phyloP scores from a whole-genome alignment of 139 green algal genomes.

The Yamagishiella unicocca region DNA sequence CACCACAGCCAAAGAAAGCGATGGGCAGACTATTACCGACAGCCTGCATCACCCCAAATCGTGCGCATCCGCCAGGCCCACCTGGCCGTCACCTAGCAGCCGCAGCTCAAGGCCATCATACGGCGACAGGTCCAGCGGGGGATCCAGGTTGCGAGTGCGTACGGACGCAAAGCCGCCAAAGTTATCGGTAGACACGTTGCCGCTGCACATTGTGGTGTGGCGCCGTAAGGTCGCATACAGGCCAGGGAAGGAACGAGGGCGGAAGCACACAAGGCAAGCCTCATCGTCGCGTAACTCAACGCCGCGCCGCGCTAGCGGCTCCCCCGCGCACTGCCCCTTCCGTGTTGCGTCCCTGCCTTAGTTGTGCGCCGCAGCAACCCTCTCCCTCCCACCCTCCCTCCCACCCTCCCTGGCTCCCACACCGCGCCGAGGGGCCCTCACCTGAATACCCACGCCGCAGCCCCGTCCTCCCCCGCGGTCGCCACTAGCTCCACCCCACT shows the following conservation, averaged over 20 bases:
- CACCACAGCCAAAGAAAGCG: too few relatives aligned
- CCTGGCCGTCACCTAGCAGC: conserved; percentile 49
- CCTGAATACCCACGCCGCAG: conserved; percentile 73
- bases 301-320: too few relatives aligned
- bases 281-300: too few relatives aligned
- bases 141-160: conserved; percentile 87
- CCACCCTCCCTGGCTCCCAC: neutral
- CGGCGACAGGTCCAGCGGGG: conserved; percentile 79
- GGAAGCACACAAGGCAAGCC: too few relatives aligned
- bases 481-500: conserved; percentile 58
- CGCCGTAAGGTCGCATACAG: too few relatives aligned
- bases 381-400: neutral
- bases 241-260: too few relatives aligned
- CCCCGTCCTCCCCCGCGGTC: conserved; percentile 75
- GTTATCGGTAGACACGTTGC: conserved; percentile 87
- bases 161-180: conserved; percentile 93
- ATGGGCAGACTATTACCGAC: too few relatives aligned
- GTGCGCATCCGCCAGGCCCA: too few relatives aligned
- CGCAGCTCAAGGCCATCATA: conserved; percentile 83
- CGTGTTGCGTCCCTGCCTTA: neutral
- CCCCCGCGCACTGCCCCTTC: neutral
- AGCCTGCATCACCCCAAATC: too few relatives aligned
- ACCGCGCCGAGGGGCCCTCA: neutral
- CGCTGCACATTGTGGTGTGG: too few relatives aligned
- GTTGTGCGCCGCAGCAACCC: too few relatives aligned